These are phyloP conservation scores for Suillus sp. DNA, from an alignment of 768 basidiomycete species.

Conservation along the genomic window DNA sequence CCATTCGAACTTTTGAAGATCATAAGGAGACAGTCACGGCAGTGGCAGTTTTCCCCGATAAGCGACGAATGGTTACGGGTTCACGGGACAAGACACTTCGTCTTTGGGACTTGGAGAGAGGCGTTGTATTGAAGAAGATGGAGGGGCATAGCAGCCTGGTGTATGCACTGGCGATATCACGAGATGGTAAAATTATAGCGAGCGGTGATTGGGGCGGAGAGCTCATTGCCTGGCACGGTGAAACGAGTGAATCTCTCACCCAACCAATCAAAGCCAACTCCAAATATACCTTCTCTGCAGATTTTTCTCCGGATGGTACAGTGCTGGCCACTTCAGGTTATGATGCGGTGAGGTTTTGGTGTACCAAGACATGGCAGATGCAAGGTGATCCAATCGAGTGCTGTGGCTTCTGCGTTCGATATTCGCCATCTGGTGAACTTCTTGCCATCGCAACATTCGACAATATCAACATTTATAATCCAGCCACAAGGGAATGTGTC, in stretches of 20 bases:
- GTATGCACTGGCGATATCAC: not conserved
- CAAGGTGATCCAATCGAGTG: not conserved
- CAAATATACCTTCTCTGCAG: accelerated
- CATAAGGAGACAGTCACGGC: too few species aligned
- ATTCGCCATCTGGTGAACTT: not conserved
- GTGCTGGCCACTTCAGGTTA: not conserved
- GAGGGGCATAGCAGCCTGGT: not conserved
- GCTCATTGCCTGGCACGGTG: not conserved
- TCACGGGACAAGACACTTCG: too few species aligned
- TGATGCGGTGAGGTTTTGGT: not conserved
- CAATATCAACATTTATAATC: not conserved
- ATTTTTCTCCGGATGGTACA: not conserved
- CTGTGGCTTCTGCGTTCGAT: not conserved
- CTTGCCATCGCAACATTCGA: not conserved
- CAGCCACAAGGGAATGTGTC: not conserved
- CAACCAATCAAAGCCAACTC: not conserved
- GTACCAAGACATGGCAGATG: not conserved
- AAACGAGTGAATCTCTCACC: not conserved
- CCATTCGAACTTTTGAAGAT: too few species aligned
- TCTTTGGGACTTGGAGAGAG: too few species aligned
- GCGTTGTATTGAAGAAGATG: too few species aligned
- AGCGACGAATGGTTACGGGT: too few species aligned
- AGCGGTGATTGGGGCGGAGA: not conserved
- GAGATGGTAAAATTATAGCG: not conserved
- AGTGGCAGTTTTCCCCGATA: too few species aligned